Conservation (phyloP, 257 asterid species). For the Solanum sejunctum region DNA sequence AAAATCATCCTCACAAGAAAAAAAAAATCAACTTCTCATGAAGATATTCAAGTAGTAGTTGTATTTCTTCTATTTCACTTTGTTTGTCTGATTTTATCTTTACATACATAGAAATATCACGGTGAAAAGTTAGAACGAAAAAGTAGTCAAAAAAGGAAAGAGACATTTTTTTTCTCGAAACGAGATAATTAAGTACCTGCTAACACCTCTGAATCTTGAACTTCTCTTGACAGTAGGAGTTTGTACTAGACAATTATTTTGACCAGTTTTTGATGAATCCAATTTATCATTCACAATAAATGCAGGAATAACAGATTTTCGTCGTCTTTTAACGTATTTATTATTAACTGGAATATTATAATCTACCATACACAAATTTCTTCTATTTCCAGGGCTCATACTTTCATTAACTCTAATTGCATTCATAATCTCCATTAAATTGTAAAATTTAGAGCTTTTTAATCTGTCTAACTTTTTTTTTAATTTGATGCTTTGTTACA, state of each 20-base stretch:
- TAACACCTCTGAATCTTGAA: constrained; percentile 67
- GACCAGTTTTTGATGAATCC: constrained; percentile 11
- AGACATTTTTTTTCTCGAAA: background rate
- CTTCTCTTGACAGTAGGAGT: constrained; percentile 40
- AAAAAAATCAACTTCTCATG: background rate
- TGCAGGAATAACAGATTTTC: constrained; percentile 26
- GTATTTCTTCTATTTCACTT: background rate
- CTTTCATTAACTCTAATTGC: constrained; percentile 4
- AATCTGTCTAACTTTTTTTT: background rate
- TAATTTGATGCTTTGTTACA: background rate
- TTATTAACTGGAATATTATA: constrained; percentile 10
- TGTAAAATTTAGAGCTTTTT: background rate
- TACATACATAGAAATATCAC: rapidly evolving
- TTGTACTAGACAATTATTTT: background rate
- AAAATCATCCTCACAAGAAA: no score
- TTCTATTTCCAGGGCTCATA: constrained; percentile 6
- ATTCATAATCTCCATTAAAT: constrained; percentile 19
- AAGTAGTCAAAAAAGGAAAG: background rate
- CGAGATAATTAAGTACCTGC: background rate
- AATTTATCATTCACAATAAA: background rate
- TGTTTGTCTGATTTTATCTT: background rate
- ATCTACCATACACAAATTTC: constrained; percentile 12
- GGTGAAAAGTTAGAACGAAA: background rate
- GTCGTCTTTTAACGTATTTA: constrained; percentile 35
- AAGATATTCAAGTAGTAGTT: no score